A percentile compares a stretch with the other conserved stretches of the same genome.
Conservation (phyloP, 768 basidiomycete genomes). For the Tylopilus sp. region DNA sequence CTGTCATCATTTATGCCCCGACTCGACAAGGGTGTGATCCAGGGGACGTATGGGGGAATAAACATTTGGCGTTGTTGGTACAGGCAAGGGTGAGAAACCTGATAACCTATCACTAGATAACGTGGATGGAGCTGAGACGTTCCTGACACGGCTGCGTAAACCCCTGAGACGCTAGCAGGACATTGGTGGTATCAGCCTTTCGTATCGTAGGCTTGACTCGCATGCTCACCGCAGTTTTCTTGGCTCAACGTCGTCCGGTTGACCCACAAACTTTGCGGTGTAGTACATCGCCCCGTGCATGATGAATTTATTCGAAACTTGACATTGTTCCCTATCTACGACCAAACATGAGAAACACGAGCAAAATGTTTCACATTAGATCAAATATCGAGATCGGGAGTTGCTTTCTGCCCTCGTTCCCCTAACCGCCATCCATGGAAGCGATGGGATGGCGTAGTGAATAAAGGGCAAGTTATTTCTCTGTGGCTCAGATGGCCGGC, state of each 20-base stretch:
- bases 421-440: slow-evolving; percentile 63
- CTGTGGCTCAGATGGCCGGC: not conserved
- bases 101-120: too few species aligned
- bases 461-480: slow-evolving; percentile 55
- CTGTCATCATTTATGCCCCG: too few species aligned
- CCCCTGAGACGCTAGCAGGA: too few species aligned
- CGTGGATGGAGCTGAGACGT: too few species aligned
- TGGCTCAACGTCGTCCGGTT: not conserved
- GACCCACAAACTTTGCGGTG: not conserved
- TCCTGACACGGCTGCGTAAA: too few species aligned
- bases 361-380: slow-evolving; percentile 14
- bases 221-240: too few species aligned
- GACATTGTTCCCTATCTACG: slow-evolving; percentile 22
- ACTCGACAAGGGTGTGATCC: too few species aligned
- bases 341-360: slow-evolving; percentile 14
- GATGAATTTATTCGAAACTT: slow-evolving; percentile 1
- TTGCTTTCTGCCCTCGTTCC: slow-evolving; percentile 79
- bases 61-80: too few species aligned
- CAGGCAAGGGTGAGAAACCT: too few species aligned
- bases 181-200: too few species aligned
- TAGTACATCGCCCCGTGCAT: not conserved
- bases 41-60: too few species aligned
- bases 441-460: slow-evolving; percentile 64
- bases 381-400: slow-evolving; percentile 9
- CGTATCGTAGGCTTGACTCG: too few species aligned